Percentiles rank a stretch among this genome's conserved stretches.
These are phyloP conservation scores for Dissoconium aciculare DNA, from an alignment of 2,329 filamentous ascomycete genomes.

Conservation along the genomic window DNA sequence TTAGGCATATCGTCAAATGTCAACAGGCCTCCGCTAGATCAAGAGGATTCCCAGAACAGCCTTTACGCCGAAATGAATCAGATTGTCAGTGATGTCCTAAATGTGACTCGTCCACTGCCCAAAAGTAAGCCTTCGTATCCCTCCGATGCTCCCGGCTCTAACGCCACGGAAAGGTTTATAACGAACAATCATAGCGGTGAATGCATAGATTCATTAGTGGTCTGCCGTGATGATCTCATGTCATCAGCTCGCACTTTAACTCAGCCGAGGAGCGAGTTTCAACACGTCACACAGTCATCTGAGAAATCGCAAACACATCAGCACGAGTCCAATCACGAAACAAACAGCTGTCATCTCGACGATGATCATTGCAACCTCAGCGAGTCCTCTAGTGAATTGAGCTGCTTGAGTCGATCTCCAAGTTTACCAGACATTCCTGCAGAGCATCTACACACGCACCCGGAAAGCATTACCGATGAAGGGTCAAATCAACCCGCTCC, in stretches of 20 bases:
- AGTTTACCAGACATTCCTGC: neutral
- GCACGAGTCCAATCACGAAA: slow-evolving; percentile 3
- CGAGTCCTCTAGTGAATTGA: slow-evolving; percentile 1
- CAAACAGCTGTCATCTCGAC: neutral
- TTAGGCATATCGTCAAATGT: no score
- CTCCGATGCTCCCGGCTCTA: slow-evolving; percentile 1
- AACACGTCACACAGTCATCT: slow-evolving; percentile 2
- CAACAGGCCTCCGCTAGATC: no score
- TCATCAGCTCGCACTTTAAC: slow-evolving; percentile 2
- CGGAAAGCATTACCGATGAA: no score
- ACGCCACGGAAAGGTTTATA: slow-evolving; percentile 6
- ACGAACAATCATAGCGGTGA: slow-evolving; percentile 7
- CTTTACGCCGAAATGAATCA: slow-evolving; percentile 10
- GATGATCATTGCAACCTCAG: neutral
- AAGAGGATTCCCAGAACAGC: no score
- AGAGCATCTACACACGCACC: neutral
- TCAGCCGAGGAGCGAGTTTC: slow-evolving; percentile 3
- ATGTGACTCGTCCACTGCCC: slow-evolving; percentile 10
- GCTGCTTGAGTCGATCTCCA: slow-evolving; percentile 2
- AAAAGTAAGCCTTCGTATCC: slow-evolving; percentile 11
- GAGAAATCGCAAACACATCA: neutral
- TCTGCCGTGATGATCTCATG: no score
- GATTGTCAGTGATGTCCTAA: slow-evolving; percentile 9
- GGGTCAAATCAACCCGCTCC: no score
- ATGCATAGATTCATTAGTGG: no score